Evolutionary conservation across 148 eudicot species (phyloP).

Genomic region (Rhododendron vialii): DNA sequence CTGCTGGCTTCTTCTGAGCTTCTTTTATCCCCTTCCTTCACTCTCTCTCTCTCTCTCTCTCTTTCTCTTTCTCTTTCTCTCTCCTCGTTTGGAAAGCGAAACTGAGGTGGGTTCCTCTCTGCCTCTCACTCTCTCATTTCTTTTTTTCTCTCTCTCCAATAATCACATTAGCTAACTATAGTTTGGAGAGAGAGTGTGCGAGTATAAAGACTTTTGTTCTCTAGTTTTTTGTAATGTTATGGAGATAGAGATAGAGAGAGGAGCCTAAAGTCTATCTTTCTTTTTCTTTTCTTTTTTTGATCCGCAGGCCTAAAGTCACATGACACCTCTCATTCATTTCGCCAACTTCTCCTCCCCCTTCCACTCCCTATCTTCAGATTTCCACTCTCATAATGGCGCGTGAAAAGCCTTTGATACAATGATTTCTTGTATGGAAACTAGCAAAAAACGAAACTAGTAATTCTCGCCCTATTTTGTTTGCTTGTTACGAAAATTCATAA

Average conservation of each 20-base stretch:
- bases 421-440: neutral
- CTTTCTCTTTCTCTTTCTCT: neutral
- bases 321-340: constrained; percentile 19
- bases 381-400: constrained; percentile 1
- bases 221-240: constrained; percentile 30
- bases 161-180: constrained; percentile 10
- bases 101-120: constrained; percentile 22
- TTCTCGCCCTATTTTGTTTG: too few species aligned
- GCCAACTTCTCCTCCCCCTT: neutral
- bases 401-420: neutral
- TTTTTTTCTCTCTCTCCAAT: constrained; percentile 15
- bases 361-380: neutral
- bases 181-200: neutral
- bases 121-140: constrained; percentile 11
- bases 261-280: neutral
- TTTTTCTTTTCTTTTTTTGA: neutral
- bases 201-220: constrained; percentile 26
- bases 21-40: constrained; percentile 9
- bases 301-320: constrained; percentile 29
- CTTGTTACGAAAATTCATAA: too few species aligned
- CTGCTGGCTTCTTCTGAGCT: constrained; percentile 11
- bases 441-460: neutral
- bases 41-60: neutral
- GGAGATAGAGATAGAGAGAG: neutral
- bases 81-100: constrained; percentile 7